Base-by-base conservation (phyloP, 164 flowering plant species). In the Magnolia kwangsiensis region DNA sequence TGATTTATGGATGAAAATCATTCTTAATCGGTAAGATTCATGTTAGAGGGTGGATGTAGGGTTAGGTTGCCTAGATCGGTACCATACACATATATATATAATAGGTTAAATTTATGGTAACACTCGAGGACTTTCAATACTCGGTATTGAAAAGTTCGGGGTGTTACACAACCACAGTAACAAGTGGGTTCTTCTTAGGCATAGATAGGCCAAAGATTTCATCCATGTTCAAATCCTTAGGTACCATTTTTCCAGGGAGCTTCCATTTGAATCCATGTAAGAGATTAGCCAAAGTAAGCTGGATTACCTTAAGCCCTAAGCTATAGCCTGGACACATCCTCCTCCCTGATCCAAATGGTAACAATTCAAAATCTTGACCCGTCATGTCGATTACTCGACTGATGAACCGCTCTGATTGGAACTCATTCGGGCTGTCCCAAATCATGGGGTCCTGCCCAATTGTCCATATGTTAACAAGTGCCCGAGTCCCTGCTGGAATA, bases 241-340 rank as follows among this genome's bases (percentile, higher is more conserved):
- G 71, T 65, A 74, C 81, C 90, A 85, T 84, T 0, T 72, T 37
- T 0, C 16, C 81, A 0, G 93, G 90, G 79, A 90, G 79, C 21
- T 74, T 86, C 95, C 96, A 91, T 0, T 58, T 65, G 73, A 90
- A 94, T 6, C 95, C 94, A 73, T 92, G 98, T 71, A 94, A 50
- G 5, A 92, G 81, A 72, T 92, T 90, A 19, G 93, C 94, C 82
- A 94, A 78, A 45, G 85, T 89, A 0, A 87, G 73, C 14, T 88
- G 84, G 24, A 94, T 88, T 69, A 92, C 87, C 77, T 91, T 94
- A 0, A 88, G 73, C 0, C 93, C 95, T 1, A 89, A 77, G 65
- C 74, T 71, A 64, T 87, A 88, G 0, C 94, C 97, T 0, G 97
- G 95, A 72, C 98, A 94, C 90, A 91, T 90, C 76, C 98, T 85